These are phyloP conservation scores for Mycoemilia scoparia DNA, from an alignment of 192 early-diverging fungal genomes.

Conservation along the genomic window DNA sequence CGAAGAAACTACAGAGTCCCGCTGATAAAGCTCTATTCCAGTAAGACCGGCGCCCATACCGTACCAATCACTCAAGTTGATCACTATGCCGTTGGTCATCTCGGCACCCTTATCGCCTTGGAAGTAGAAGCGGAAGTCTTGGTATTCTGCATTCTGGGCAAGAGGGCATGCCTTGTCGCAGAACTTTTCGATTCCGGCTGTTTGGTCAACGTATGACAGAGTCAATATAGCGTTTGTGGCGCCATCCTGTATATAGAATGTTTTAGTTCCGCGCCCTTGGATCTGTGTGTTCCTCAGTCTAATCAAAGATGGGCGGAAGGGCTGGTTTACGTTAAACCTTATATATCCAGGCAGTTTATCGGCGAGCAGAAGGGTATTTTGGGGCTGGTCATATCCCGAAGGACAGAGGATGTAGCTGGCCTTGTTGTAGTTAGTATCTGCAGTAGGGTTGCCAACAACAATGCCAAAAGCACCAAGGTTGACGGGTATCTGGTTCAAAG, in stretches of 20 bases:
- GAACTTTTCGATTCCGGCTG: slow-evolving; percentile 12
- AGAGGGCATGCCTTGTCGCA: slow-evolving; percentile 26
- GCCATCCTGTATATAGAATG: slow-evolving; percentile 43
- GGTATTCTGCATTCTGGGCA: slow-evolving; percentile 16
- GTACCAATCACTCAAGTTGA: slow-evolving; percentile 39
- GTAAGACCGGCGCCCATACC: slow-evolving; percentile 30
- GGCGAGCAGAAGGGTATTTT: slow-evolving; percentile 48
- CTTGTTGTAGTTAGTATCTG: slow-evolving; percentile 13
- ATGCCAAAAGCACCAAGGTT: slow-evolving; percentile 24
- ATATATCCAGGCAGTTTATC: slow-evolving; percentile 50
- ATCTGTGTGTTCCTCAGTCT: slow-evolving; percentile 41
- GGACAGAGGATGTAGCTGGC: slow-evolving; percentile 34
- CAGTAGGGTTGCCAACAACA: slow-evolving; percentile 32
- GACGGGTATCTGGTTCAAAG: slow-evolving; percentile 30
- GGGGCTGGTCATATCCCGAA: slow-evolving; percentile 3
- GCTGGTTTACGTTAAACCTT: slow-evolving; percentile 39
- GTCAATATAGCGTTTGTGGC: slow-evolving; percentile 33
- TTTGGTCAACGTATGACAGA: slow-evolving; percentile 44
- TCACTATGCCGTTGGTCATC: slow-evolving; percentile 27
- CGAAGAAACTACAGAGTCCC: background rate
- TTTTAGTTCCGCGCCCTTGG: slow-evolving; percentile 39
- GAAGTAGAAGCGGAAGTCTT: slow-evolving; percentile 27
- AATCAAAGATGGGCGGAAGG: slow-evolving; percentile 37
- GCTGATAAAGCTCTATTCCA: slow-evolving; percentile 26
- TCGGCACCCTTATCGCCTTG: slow-evolving; percentile 24